phyloP scores from a whole-genome alignment of 441 rosid genomes.

The Adansonia rubrostipa region DNA sequence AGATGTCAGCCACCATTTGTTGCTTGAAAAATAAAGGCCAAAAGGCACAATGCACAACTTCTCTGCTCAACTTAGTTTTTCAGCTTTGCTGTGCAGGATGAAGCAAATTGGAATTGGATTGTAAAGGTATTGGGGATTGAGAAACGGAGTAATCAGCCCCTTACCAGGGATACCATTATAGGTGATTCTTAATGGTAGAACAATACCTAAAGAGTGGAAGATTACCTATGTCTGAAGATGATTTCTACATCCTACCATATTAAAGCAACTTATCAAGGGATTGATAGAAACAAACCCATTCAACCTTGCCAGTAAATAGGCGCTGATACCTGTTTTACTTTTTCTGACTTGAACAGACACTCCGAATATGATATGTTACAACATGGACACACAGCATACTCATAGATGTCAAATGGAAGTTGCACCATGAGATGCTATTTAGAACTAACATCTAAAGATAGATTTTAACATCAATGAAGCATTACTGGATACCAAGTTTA shows the following conservation, averaged over 20 bases:
- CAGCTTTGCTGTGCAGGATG: conserved; percentile 55
- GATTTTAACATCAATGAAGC: conserved; percentile 1
- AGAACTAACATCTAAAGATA: conserved; percentile 28
- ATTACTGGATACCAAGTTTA: conserved; percentile 20
- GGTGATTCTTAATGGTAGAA: conserved; percentile 39
- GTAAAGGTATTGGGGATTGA: conserved; percentile 32
- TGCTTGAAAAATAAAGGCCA: conserved; percentile 55
- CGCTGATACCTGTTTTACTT: conserved; percentile 45
- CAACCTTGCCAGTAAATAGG: conserved; percentile 41
- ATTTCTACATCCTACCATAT: conserved; percentile 20
- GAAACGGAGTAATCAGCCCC: conserved; percentile 40
- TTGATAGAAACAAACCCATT: conserved; percentile 27
- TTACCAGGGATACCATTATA: conserved; percentile 51
- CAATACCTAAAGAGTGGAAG: conserved; percentile 37
- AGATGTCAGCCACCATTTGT: conserved; percentile 54
- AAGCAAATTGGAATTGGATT: conserved; percentile 52
- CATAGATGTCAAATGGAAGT: conserved; percentile 25
- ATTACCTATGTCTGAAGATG: conserved; percentile 16
- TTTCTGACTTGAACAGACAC: conserved; percentile 41
- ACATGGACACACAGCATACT: conserved; percentile 36
- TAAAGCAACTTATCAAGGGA: neutral
- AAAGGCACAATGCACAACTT: conserved; percentile 48
- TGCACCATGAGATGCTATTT: conserved; percentile 23
- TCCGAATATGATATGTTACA: conserved; percentile 6
- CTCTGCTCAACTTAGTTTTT: conserved; percentile 55